A percentile compares a stretch with the other conserved stretches of the same genome.
Evolutionary conservation across 441 rosid genomes (phyloP).

Genomic region (Erysimum cheiri): DNA sequence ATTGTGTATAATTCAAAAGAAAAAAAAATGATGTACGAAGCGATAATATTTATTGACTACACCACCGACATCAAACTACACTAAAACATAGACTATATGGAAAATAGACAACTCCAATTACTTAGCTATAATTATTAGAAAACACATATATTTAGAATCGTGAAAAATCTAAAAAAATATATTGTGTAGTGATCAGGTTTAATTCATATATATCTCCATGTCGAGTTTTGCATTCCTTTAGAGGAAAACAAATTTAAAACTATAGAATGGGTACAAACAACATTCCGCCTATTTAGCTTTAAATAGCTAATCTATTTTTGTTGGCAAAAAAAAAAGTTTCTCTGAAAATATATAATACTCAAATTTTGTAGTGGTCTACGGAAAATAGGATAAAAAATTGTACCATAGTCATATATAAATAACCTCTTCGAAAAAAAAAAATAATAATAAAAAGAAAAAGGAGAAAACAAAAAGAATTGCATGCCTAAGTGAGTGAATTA

Average conservation of each 20-base stretch:
- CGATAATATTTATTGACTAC: not conserved
- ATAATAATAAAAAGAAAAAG: conserved; percentile 28
- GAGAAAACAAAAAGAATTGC: conserved; percentile 46
- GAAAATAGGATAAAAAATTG: conserved; percentile 4
- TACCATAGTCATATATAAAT: conserved; percentile 9
- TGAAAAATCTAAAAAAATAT: not conserved
- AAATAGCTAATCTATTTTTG: too few species aligned
- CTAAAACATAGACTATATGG: not conserved
- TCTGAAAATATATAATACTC: conserved; percentile 1
- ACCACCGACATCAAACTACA: not conserved
- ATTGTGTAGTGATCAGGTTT: too few species aligned
- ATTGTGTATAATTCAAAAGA: too few species aligned
- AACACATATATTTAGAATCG: not conserved
- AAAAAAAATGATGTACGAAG: too few species aligned
- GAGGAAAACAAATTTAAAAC: not conserved
- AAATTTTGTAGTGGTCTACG: not conserved
- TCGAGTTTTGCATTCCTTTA: not conserved
- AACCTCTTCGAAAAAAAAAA: not conserved
- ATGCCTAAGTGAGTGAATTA: conserved; percentile 46
- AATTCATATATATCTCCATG: conserved; percentile 15
- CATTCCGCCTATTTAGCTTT: too few species aligned
- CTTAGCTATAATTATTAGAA: not conserved
- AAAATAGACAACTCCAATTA: not conserved
- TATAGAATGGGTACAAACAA: not conserved
- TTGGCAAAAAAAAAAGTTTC: too few species aligned